Evolutionary conservation across 139 green algal genomes (phyloP).

Genomic region (Chlamydomonas sp.): DNA sequence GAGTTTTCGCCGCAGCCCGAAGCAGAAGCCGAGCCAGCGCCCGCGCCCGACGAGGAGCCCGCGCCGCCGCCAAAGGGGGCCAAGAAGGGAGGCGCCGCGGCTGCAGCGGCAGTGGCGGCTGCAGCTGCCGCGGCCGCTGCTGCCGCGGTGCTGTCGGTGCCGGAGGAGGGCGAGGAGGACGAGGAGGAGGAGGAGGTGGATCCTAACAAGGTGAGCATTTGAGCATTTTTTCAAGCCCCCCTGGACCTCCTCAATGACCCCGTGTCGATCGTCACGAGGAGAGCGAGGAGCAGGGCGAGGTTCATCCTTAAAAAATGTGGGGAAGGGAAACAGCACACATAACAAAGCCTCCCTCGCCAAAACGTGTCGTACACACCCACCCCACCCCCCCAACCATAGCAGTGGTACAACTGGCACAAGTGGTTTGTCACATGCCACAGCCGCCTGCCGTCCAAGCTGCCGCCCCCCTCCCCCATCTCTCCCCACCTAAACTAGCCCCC

Average conservation of each 20-base stretch:
- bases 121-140: slow-evolving; percentile 4
- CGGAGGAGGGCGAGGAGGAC: background rate
- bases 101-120: background rate
- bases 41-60: background rate
- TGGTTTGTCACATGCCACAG: slow-evolving; percentile 33
- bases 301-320: no score
- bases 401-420: slow-evolving; percentile 35
- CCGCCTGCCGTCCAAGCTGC: slow-evolving; percentile 13
- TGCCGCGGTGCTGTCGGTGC: slow-evolving; percentile 5
- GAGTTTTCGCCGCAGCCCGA: slow-evolving; percentile 12
- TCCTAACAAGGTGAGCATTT: no score
- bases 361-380: no score
- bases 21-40: background rate
- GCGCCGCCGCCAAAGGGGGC: background rate
- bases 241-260: no score
- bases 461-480: background rate
- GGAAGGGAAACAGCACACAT: no score
- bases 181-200: slow-evolving; percentile 19
- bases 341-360: no score
- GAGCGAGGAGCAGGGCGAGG: no score
- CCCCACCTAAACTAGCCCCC: no score
- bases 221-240: no score
- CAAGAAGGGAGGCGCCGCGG: background rate
- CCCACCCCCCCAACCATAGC: no score
- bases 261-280: no score